phyloP scores from a whole-genome alignment of 495 filamentous ascomycete species.

The Xylaria telfairii region DNA sequence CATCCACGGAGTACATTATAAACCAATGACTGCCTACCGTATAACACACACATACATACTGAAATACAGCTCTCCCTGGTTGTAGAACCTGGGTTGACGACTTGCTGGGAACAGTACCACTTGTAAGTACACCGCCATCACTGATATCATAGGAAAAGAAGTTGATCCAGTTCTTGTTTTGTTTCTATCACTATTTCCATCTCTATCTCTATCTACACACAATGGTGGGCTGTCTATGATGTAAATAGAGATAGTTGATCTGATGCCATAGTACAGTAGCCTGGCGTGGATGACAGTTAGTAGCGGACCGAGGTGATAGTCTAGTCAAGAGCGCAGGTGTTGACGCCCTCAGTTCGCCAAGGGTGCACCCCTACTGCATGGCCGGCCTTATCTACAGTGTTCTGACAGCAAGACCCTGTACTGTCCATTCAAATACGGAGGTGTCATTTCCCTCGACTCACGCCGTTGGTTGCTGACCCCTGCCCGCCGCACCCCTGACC shows the following conservation, averaged over 20 bases:
- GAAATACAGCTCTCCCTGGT: neutral
- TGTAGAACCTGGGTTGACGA: neutral
- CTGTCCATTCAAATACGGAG: no score
- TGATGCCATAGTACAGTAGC: conserved; percentile 7
- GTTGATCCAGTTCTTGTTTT: neutral
- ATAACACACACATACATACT: no score
- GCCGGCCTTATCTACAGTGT: no score
- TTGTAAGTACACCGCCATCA: neutral
- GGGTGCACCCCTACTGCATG: neutral
- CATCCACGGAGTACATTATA: neutral
- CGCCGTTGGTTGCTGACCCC: neutral
- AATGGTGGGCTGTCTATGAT: neutral
- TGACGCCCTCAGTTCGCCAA: neutral
- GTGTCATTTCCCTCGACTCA: neutral
- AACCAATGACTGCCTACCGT: neutral
- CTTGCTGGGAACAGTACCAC: neutral
- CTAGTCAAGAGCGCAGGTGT: neutral
- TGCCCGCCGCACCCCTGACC: neutral
- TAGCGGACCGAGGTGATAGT: no score
- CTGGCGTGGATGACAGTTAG: no score
- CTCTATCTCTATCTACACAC: neutral
- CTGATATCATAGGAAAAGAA: neutral
- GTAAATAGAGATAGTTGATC: neutral
- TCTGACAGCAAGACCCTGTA: neutral
- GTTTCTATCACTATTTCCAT: no score